phyloP scores from a whole-genome alignment of 225 moss, liverwort and hornwort species.

The Thuidium tamariscinum region DNA sequence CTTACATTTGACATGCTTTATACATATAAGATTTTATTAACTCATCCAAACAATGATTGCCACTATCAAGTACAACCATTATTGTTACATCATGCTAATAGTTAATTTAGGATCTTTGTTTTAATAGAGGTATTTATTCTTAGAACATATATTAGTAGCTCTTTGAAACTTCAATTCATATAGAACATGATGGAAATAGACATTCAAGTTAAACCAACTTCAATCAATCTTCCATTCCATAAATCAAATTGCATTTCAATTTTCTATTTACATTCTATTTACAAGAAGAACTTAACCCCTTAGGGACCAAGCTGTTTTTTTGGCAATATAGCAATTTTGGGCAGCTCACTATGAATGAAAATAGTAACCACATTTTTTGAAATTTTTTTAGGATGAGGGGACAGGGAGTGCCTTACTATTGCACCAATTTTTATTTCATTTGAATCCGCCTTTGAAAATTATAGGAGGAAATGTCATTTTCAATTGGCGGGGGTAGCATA shows the following conservation, averaged over 20 bases:
- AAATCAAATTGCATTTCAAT: neutral
- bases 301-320: no score
- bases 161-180: neutral
- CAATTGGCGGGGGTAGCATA: no score
- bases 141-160: neutral
- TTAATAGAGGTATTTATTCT: neutral
- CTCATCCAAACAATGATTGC: neutral
- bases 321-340: no score
- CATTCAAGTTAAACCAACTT: neutral
- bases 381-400: no score
- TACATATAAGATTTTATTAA: neutral
- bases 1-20: neutral
- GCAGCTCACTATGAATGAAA: no score
- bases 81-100: neutral
- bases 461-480: no score
- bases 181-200: fast-evolving
- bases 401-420: no score
- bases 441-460: no score
- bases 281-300: no score
- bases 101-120: neutral
- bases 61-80: neutral
- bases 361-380: no score
- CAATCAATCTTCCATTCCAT: neutral
- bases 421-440: no score
- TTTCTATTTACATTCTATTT: neutral